phyloP scores from a whole-genome alignment of 2,329 filamentous ascomycete species.

The Diaporthe velutina region DNA sequence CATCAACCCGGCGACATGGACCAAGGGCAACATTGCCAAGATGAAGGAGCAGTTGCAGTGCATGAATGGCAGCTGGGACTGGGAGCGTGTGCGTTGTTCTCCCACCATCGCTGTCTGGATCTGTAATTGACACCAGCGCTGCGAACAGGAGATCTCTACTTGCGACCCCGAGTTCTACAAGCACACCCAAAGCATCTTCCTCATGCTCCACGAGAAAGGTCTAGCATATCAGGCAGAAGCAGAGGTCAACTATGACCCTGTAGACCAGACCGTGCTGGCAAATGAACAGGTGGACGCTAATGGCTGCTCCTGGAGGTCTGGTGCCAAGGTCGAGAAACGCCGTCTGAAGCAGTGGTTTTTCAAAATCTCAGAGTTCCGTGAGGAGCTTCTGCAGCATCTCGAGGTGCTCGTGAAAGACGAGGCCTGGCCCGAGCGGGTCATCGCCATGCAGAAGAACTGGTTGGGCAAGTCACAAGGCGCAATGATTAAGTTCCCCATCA shows the following conservation, averaged over 20 bases:
- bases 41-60: conserved; percentile 86
- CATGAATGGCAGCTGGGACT: conserved; percentile 89
- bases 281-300: conserved; percentile 94
- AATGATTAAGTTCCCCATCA: conserved; percentile 77
- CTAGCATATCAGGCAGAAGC: conserved; percentile 88
- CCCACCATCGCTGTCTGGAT: neutral
- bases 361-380: conserved; percentile 83
- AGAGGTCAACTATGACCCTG: conserved; percentile 89
- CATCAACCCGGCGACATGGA: conserved; percentile 84
- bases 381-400: conserved; percentile 78
- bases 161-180: conserved; percentile 90
- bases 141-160: conserved; percentile 80
- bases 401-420: conserved; percentile 72
- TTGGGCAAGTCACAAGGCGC: conserved; percentile 83
- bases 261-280: conserved; percentile 89
- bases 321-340: conserved; percentile 84
- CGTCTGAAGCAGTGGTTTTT: conserved; percentile 92
- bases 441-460: conserved; percentile 90
- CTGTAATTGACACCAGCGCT: conserved; percentile 33
- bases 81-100: conserved; percentile 75
- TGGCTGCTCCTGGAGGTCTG: conserved; percentile 88
- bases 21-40: conserved; percentile 80
- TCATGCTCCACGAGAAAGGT: conserved; percentile 79
- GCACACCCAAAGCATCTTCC: conserved; percentile 88
- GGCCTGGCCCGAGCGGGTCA: conserved; percentile 85